Conservation (phyloP, 2,329 filamentous ascomycete species). For the Exophiala aquamarina region DNA sequence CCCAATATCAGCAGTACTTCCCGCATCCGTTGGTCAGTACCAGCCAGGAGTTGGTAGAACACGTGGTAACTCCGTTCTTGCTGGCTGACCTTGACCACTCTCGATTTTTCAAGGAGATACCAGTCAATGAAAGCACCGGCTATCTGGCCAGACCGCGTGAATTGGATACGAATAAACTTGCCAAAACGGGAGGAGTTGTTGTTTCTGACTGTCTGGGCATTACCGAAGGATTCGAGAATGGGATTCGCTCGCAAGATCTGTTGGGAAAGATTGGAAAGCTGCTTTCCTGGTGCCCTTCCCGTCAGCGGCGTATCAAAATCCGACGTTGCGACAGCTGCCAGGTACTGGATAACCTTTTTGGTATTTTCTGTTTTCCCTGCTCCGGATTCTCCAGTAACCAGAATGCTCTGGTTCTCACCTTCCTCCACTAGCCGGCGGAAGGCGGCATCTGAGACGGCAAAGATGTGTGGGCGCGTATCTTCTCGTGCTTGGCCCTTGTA, state of each 20-base stretch:
- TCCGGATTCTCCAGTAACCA: slow-evolving; percentile 97
- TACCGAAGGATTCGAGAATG: slow-evolving; percentile 96
- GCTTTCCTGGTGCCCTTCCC: slow-evolving; percentile 59
- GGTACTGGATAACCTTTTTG: slow-evolving; percentile 98
- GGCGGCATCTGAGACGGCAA: slow-evolving; percentile 94
- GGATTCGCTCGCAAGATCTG: slow-evolving; percentile 96
- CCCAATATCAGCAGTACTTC: slow-evolving; percentile 74
- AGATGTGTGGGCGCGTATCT: slow-evolving; percentile 96
- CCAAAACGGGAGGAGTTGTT: slow-evolving; percentile 98
- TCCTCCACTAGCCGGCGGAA: slow-evolving; percentile 95
- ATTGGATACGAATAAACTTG: slow-evolving; percentile 98
- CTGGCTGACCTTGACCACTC: slow-evolving; percentile 82
- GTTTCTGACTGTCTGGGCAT: slow-evolving; percentile 95
- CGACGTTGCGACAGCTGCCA: slow-evolving; percentile 86
- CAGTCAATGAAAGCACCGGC: slow-evolving; percentile 96
- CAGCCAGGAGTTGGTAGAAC: slow-evolving; percentile 92
- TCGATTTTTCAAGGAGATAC: slow-evolving; percentile 97
- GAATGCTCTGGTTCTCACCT: slow-evolving; percentile 92
- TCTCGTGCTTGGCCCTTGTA: slow-evolving; percentile 89
- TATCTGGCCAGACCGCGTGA: slow-evolving; percentile 83
- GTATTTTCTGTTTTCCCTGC: slow-evolving; percentile 99
- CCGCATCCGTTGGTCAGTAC: slow-evolving; percentile 72
- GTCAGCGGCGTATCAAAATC: slow-evolving; percentile 60
- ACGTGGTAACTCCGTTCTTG: slow-evolving; percentile 96
- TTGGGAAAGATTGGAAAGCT: slow-evolving; percentile 85